Evolutionary conservation across 176 grass and related monocot genomes (phyloP).

Genomic region (Rhynchospora tenuis): DNA sequence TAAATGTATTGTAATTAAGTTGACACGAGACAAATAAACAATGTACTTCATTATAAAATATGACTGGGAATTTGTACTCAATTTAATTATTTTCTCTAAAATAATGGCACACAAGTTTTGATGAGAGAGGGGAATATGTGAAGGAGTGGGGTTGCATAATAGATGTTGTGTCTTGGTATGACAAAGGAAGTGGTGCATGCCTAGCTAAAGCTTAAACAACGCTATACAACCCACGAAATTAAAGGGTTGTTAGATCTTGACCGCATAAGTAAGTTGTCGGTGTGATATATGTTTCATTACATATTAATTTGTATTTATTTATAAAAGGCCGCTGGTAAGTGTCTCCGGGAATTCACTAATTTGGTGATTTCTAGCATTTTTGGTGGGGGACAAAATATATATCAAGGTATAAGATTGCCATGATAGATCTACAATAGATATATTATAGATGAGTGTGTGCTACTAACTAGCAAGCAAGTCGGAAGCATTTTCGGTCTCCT

Average conservation of each 20-base stretch:
- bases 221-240: conserved; percentile 7
- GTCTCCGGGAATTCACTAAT: background rate
- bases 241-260: conserved; percentile 31
- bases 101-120: background rate
- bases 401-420: too few relatives aligned
- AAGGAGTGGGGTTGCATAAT: conserved; percentile 17
- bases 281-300: conserved; percentile 1
- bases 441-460: too few relatives aligned
- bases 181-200: background rate
- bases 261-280: conserved; percentile 6
- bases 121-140: background rate
- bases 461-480: too few relatives aligned
- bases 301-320: background rate
- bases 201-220: background rate
- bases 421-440: too few relatives aligned
- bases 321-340: background rate
- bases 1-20: too few relatives aligned
- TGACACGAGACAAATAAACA: background rate
- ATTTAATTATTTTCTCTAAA: background rate
- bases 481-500: too few relatives aligned
- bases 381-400: background rate
- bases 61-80: background rate
- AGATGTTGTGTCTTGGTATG: background rate
- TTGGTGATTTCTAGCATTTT: background rate
- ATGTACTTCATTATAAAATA: background rate